Conservation (phyloP, 2,329 filamentous ascomycete species). For the Tolypocladium tropicale region DNA sequence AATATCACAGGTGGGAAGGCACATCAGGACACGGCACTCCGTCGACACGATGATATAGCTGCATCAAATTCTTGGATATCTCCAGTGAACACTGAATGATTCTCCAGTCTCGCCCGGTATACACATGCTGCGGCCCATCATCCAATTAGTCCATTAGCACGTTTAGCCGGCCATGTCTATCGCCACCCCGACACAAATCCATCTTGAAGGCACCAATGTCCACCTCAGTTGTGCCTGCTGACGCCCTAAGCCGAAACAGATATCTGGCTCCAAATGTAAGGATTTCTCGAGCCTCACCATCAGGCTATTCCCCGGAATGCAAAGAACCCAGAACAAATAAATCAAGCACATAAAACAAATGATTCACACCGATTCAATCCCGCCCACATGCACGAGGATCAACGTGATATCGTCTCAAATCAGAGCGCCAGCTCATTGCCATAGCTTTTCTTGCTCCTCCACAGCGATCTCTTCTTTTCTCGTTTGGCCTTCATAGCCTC, state of each 20-base stretch:
- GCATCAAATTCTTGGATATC: not conserved
- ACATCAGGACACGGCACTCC: not conserved
- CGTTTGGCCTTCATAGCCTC: slow-evolving; percentile 60
- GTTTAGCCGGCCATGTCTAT: slow-evolving; percentile 12
- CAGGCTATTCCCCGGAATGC: slow-evolving; percentile 2
- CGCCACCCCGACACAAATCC: slow-evolving; percentile 7
- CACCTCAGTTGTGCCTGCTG: slow-evolving; percentile 6
- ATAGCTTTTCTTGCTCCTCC: slow-evolving; percentile 50
- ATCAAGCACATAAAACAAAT: not conserved
- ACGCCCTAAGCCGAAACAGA: slow-evolving; percentile 6
- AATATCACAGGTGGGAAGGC: not conserved
- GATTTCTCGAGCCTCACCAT: not conserved
- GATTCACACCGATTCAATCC: slow-evolving; percentile 12
- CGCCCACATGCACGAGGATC: slow-evolving; percentile 2
- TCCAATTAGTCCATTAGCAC: slow-evolving; percentile 13
- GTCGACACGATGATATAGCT: not conserved
- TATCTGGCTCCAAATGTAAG: slow-evolving; percentile 2
- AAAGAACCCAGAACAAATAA: slow-evolving; percentile 5
- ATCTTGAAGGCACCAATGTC: slow-evolving; percentile 6
- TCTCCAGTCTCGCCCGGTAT: not conserved
- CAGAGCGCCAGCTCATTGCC: slow-evolving; percentile 30
- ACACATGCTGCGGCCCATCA: not conserved
- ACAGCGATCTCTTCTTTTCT: slow-evolving; percentile 56
- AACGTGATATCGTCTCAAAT: slow-evolving; percentile 1
- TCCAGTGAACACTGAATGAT: not conserved